phyloP scores from a whole-genome alignment of 345 rosid species.

The Aquilaria malaccensis region DNA sequence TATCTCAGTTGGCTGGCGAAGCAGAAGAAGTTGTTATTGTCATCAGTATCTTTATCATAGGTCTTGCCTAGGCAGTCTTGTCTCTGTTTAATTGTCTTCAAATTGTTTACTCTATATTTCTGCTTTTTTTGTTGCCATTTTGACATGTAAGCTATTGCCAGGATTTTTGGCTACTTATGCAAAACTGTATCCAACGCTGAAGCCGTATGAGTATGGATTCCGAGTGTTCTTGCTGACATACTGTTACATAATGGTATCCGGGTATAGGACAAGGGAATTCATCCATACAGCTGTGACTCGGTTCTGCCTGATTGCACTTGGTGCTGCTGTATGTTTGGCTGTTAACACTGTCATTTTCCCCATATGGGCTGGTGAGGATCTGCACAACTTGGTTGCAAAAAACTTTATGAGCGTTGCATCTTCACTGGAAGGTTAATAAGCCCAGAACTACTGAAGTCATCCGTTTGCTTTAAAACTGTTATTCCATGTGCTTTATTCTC shows the following conservation, averaged over 20 bases:
- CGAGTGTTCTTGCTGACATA: slow-evolving; percentile 88
- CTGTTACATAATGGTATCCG: slow-evolving; percentile 73
- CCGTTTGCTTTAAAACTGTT: background rate
- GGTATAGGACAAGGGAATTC: slow-evolving; percentile 71
- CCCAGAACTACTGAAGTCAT: background rate
- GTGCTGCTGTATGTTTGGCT: slow-evolving; percentile 70
- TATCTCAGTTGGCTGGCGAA: slow-evolving; percentile 56
- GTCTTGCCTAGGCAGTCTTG: slow-evolving; percentile 23
- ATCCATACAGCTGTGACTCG: slow-evolving; percentile 64
- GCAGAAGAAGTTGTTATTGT: slow-evolving; percentile 65
- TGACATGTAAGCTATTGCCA: slow-evolving; percentile 28
- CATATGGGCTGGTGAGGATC: slow-evolving; percentile 98
- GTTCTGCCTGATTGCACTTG: slow-evolving; percentile 77
- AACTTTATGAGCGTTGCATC: slow-evolving; percentile 77
- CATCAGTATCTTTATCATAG: slow-evolving; percentile 65
- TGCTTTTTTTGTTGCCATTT: background rate
- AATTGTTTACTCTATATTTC: no score
- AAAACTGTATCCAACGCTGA: slow-evolving; percentile 74
- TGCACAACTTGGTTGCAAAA: slow-evolving; percentile 76
- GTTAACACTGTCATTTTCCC: slow-evolving; percentile 86
- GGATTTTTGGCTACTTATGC: slow-evolving; percentile 67
- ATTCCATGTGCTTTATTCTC: background rate
- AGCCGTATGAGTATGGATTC: slow-evolving; percentile 89
- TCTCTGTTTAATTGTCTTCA: background rate
- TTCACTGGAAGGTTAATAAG: slow-evolving; percentile 72